Evolutionary conservation across 345 rosid genomes (phyloP), one percentile per base, ranked within the genome.

Genomic region (Eucalyptus marginata): DNA sequence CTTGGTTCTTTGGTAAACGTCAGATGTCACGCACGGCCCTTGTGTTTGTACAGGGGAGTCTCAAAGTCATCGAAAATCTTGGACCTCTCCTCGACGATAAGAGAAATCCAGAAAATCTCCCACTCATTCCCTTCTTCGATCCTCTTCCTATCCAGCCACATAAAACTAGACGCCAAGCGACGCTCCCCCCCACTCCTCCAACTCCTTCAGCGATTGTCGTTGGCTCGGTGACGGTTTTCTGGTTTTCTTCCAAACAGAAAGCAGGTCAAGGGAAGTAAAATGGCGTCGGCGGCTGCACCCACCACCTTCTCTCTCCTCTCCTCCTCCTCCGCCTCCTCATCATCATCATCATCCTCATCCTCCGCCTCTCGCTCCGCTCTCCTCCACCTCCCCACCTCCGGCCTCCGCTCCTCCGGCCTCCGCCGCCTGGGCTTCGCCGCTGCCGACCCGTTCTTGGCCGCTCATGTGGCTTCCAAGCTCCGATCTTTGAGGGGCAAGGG

Each of bases 281-380:
- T 95, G 96, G 96, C 99, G 27, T 93, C 97, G 13, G 92, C 96
- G 87, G 92, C 97, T 29, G 93, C 96, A 33, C 94, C 94, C 92
- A 93, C 98, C 51, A 51, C 96, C 29, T 89, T 97, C 66, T 95
- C 96, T 68, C 94, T 95, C 91, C 94, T 97, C 90, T 93, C 93
- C 49, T 88, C 94, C 87, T 52, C 97, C 49, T 81, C 97, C 52
- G 12, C 62, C 62, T 88, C 88, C 20, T n/a, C 93, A 8, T 79
- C 95, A 5, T 88, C 95, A 27, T 89, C 94, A 51, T 86, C 43
- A 8, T n/a, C 90, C 31, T 29, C 87, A 3, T 49, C 81, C 84
- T 24, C 66, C 58, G 93, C 87, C 95, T 93, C 33, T 40, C 47
- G 88, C 5, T 88, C 91, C 80, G 58, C 56, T 89, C 92, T 86